Percentiles rank a stretch among this genome's conserved stretches.
phyloP scores from a whole-genome alignment of 805 yeast genomes.

The Lipomyces orientalis region DNA sequence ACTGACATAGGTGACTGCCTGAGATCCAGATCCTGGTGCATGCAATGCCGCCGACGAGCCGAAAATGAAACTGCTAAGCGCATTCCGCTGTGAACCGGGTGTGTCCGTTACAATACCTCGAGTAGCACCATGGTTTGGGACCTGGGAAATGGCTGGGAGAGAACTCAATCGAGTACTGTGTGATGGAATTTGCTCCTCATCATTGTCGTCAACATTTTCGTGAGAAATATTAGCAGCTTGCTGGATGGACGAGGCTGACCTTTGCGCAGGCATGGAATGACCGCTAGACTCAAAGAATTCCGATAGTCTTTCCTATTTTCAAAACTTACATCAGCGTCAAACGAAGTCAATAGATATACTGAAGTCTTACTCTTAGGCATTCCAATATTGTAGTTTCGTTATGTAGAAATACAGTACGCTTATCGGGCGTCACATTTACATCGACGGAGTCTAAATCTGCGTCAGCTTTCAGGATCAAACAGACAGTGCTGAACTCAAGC shows the following conservation, averaged over 20 bases:
- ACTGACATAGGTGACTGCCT: not conserved
- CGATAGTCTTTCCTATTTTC: conserved; percentile 49
- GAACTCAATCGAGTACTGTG: not conserved
- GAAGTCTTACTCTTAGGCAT: conserved; percentile 45
- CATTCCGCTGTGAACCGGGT: not conserved
- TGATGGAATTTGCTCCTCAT: not conserved
- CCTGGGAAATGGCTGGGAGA: not conserved
- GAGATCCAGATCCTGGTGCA: not conserved
- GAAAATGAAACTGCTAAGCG: not conserved
- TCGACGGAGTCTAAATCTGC: conserved; percentile 51
- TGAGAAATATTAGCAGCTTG: not conserved
- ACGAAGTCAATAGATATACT: not conserved
- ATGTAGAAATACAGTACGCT: conserved; percentile 71
- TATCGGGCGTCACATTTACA: conserved; percentile 91
- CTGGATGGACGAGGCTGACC: not conserved
- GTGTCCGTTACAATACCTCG: not conserved
- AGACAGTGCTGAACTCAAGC: not conserved
- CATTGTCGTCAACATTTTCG: not conserved
- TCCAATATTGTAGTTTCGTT: conserved; percentile 67
- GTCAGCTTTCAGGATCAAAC: not conserved
- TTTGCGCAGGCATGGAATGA: conserved; percentile 48
- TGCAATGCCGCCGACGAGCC: not conserved
- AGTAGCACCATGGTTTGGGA: not conserved
- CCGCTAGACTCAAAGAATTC: conserved; percentile 52
- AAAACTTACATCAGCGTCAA: not conserved